These are phyloP conservation scores for Xanthoceras sorbifolium DNA, from an alignment of 345 rosid genomes.

Conservation along the genomic window DNA sequence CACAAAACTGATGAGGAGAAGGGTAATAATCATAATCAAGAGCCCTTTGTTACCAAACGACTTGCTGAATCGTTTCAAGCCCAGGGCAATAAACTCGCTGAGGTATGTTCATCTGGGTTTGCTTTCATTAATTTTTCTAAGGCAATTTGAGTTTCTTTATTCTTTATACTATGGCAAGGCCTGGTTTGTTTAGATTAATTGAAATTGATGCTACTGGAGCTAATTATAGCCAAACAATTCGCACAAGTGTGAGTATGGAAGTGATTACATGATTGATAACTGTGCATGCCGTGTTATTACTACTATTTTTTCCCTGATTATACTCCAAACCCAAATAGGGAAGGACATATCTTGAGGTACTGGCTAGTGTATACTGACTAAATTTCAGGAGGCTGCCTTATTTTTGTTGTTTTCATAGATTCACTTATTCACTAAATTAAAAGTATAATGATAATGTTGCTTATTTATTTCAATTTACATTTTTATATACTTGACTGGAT, in stretches of 20 bases:
- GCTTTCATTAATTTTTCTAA: background rate
- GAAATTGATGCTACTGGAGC: background rate
- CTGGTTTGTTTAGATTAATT: too few relatives aligned
- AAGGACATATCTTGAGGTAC: background rate
- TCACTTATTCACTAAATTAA: background rate
- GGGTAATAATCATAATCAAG: slow-evolving; percentile 1
- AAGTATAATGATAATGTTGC: background rate
- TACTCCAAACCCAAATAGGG: background rate
- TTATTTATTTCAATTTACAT: background rate
- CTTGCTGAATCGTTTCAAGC: slow-evolving; percentile 61
- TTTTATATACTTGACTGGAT: background rate
- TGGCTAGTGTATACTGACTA: background rate
- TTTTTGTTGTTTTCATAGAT: background rate
- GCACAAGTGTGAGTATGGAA: background rate
- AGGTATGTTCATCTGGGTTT: slow-evolving; percentile 36
- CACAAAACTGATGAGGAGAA: slow-evolving; percentile 15
- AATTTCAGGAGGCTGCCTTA: background rate
- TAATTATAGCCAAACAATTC: background rate
- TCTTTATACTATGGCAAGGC: too few relatives aligned
- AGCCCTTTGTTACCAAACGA: slow-evolving; percentile 28
- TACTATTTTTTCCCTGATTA: background rate
- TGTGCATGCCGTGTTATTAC: too few relatives aligned
- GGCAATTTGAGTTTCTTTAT: background rate
- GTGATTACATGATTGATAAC: too few relatives aligned
- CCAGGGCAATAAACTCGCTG: slow-evolving; percentile 77